phyloP scores from a whole-genome alignment of 2,329 filamentous ascomycete species.

The Zymoseptoria brevis region DNA sequence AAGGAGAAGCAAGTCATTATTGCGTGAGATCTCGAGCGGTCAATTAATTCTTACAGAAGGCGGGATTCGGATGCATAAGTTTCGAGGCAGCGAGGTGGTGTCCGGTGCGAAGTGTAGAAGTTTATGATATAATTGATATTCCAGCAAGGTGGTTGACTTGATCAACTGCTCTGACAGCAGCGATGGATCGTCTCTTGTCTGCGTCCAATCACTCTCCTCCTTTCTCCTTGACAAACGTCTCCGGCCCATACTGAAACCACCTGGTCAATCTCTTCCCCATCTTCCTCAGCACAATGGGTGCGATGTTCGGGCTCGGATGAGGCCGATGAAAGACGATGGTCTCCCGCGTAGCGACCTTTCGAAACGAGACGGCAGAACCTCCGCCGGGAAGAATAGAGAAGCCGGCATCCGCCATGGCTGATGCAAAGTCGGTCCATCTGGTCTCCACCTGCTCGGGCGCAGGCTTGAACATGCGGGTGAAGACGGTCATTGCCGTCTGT shows the following conservation, averaged over 20 bases:
- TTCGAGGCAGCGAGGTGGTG: too few species aligned
- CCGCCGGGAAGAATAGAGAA: conserved; percentile 9
- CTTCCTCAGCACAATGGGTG: conserved; percentile 21
- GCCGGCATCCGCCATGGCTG: conserved; percentile 13
- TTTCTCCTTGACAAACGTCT: conserved; percentile 13
- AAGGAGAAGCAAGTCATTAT: conserved; percentile 17
- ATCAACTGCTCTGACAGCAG: too few species aligned
- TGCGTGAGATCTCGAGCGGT: conserved; percentile 1
- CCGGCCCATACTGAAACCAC: conserved; percentile 24
- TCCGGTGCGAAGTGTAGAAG: too few species aligned
- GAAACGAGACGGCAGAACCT: conserved; percentile 15
- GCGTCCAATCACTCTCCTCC: too few species aligned
- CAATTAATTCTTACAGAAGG: neutral
- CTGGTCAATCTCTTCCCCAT: conserved; percentile 25
- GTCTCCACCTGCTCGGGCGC: conserved; percentile 2
- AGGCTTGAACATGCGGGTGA: conserved; percentile 2
- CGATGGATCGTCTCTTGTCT: too few species aligned
- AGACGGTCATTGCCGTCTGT: neutral
- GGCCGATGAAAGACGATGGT: conserved; percentile 23
- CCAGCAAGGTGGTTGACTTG: too few species aligned
- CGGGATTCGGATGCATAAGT: neutral
- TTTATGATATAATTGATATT: too few species aligned
- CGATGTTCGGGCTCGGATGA: conserved; percentile 23
- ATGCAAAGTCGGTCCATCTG: conserved; percentile 12
- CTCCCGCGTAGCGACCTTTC: neutral